Evolutionary conservation across 2,329 filamentous ascomycete genomes (phyloP), one percentile per base, ranked within the genome.

Genomic region (Cercospora sesami): DNA sequence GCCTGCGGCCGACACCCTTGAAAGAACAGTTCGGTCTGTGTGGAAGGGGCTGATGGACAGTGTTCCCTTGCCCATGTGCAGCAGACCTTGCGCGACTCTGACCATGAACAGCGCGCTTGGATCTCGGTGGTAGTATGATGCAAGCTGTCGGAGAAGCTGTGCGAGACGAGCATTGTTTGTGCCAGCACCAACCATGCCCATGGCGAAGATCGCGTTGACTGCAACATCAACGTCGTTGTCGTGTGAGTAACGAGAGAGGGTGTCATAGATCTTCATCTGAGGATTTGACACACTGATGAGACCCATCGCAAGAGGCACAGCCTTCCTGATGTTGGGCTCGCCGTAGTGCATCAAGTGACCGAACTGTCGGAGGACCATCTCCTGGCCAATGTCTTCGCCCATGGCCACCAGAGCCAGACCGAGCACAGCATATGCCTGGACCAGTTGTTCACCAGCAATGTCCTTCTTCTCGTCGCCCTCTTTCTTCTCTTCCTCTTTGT

Each of bases 221-320:
- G 95, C 95, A 58, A 99, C 95, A 76, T 99, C 95, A 70, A 94
- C 96, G 82, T 99, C 95, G 74, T 95, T 99, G 83, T 99, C 95
- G 86, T 99, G 95, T 72, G 91, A 96, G 86, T 99, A 99, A 77
- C 95, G 87, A 62, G 95, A 99, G 10, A 99, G 85, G 0, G 95
- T 99, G 80, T 99, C 95, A 83, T 99, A 99, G 59, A 99, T 92
- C 86, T 98, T 99, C 94, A 99, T 99, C 80, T 99, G 96, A 10
- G 95, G 95, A 83, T 99, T 99, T 83, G 93, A 97, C 12, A 96
- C 93, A 81, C 92, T 97, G 78, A 99, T 90, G 64, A 99, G 86
- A 76, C 94, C 96, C 93, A 99, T 96, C 28, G 95, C 95, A 64
- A 99, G 86, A 39, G 95, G 95, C 31, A 99, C 95, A 21, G 94